These are phyloP conservation scores for Saturnispora galanensis DNA, from an alignment of 805 yeast species.

Conservation along the genomic window DNA sequence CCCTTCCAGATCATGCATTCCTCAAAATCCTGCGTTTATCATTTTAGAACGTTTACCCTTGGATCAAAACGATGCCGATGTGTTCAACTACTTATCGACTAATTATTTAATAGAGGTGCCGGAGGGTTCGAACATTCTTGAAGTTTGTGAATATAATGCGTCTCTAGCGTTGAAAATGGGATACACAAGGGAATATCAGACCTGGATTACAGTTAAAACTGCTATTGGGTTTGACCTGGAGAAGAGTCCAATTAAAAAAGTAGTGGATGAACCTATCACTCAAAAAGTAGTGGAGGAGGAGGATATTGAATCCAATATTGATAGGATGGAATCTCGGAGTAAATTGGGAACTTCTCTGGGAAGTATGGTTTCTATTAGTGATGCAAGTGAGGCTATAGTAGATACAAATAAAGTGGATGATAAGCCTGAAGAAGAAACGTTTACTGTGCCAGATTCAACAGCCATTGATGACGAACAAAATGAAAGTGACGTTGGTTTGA, in stretches of 20 bases:
- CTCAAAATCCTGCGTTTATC: slow-evolving; percentile 24
- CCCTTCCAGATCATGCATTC: slow-evolving; percentile 1
- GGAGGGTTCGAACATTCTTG: slow-evolving; percentile 39
- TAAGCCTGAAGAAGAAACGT: slow-evolving; percentile 8
- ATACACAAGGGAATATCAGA: slow-evolving; percentile 45
- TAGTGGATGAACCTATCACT: slow-evolving; percentile 12
- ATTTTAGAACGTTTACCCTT: slow-evolving; percentile 36
- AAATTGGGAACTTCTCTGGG: slow-evolving; percentile 17
- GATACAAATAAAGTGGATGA: slow-evolving; percentile 11
- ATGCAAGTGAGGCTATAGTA: slow-evolving; percentile 13
- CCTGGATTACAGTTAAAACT: slow-evolving; percentile 51
- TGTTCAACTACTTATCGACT: slow-evolving; percentile 39
- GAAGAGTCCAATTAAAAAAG: slow-evolving; percentile 7
- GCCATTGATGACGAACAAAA: neutral
- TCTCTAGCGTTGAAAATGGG: slow-evolving; percentile 43
- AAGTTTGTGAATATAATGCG: slow-evolving; percentile 51
- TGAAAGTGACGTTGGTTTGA: neutral
- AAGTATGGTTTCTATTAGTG: slow-evolving; percentile 12
- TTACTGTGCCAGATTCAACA: too few species aligned
- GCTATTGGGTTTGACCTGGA: slow-evolving; percentile 31
- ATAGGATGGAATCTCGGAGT: slow-evolving; percentile 9
- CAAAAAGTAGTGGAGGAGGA: slow-evolving; percentile 8
- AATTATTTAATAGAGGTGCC: slow-evolving; percentile 40
- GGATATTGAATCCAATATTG: slow-evolving; percentile 10
- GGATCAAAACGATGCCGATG: slow-evolving; percentile 32